Percentiles rank a stretch among this genome's conserved stretches.
These are phyloP conservation scores for Serendipita sp. DNA, from an alignment of 768 basidiomycete species.

Conservation along the genomic window DNA sequence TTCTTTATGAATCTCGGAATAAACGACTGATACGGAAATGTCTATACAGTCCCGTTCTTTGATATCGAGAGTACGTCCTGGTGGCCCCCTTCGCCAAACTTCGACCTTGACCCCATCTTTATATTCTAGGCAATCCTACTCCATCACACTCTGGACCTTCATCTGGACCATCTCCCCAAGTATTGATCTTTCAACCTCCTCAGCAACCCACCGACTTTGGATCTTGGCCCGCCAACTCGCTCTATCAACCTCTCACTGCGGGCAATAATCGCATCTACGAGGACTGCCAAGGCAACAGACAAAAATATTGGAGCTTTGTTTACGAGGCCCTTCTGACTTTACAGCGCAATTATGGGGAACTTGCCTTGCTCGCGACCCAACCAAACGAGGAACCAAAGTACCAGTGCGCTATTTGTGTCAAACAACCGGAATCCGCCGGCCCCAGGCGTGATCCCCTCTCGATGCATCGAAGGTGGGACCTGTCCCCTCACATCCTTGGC, in stretches of 20 bases:
- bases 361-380: not conserved
- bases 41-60: too few species aligned
- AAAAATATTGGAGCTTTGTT: not conserved
- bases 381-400: not conserved
- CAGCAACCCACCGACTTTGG: not conserved
- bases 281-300: not conserved
- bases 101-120: too few species aligned
- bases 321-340: not conserved
- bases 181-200: not conserved
- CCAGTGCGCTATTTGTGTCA: not conserved
- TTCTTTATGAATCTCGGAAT: too few species aligned
- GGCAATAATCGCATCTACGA: not conserved
- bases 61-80: too few species aligned
- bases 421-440: not conserved
- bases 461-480: not conserved
- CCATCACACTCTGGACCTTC: too few species aligned
- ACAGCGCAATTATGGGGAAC: not conserved
- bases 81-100: too few species aligned
- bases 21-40: too few species aligned
- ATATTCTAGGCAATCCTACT: too few species aligned
- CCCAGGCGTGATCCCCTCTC: not conserved
- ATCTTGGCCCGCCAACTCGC: too few species aligned
- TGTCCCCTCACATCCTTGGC: not conserved
- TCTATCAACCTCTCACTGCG: not conserved
- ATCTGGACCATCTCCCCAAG: too few species aligned